A percentile compares a stretch with the other conserved stretches of the same genome.
Conservation (phyloP, 1,284 basidiomycete genomes). For the Earliella scabrosa region DNA sequence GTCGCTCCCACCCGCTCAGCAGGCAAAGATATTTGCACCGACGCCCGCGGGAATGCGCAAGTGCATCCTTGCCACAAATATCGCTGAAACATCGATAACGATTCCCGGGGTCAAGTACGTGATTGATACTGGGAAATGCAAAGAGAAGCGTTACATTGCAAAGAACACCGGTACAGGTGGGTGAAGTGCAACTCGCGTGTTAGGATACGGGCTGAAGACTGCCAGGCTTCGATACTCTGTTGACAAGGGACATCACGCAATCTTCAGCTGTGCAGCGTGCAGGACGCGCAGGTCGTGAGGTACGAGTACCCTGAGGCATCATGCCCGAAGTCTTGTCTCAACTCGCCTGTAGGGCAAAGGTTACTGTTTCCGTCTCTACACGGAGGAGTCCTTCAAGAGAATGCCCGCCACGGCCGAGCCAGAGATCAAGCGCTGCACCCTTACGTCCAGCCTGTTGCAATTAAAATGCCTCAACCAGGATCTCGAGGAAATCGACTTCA, state of each 20-base stretch:
- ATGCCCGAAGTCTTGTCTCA: background rate
- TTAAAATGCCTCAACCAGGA: slow-evolving; percentile 84
- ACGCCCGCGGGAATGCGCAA: slow-evolving; percentile 80
- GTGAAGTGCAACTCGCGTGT: slow-evolving; percentile 18
- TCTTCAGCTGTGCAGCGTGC: slow-evolving; percentile 87
- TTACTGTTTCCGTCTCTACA: slow-evolving; percentile 88
- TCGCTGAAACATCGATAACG: slow-evolving; percentile 98
- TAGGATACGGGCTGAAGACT: background rate
- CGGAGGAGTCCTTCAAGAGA: slow-evolving; percentile 73
- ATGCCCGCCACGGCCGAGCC: slow-evolving; percentile 77
- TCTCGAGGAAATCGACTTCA: slow-evolving; percentile 78
- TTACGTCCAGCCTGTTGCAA: slow-evolving; percentile 84
- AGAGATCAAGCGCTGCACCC: slow-evolving; percentile 86
- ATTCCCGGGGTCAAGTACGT: slow-evolving; percentile 97
- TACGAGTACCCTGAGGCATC: slow-evolving; percentile 29
- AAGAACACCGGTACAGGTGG: slow-evolving; percentile 68
- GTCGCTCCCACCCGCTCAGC: slow-evolving; percentile 78
- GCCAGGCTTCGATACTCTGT: slow-evolving; percentile 85
- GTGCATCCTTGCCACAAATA: slow-evolving; percentile 93
- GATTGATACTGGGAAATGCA: slow-evolving; percentile 93
- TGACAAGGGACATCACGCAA: slow-evolving; percentile 87
- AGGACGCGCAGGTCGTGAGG: slow-evolving; percentile 91
- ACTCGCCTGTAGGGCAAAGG: slow-evolving; percentile 62
- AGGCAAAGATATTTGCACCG: slow-evolving; percentile 78
- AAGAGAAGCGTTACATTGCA: slow-evolving; percentile 89